These are phyloP conservation scores for Vitis vinifera DNA, from an alignment of 164 flowering plant species.

Conservation along the genomic window DNA sequence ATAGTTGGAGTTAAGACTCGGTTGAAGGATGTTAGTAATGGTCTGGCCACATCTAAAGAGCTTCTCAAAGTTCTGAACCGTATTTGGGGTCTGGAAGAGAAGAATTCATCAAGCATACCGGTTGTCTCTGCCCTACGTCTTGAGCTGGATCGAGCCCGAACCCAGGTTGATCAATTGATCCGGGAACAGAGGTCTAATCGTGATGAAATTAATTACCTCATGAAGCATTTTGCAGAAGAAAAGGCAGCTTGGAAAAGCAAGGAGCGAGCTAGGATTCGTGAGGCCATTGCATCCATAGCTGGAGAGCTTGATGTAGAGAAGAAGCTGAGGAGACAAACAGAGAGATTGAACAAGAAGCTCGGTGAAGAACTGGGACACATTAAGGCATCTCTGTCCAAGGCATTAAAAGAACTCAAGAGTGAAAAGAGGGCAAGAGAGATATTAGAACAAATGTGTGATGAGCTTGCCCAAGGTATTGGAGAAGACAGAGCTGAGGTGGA, in stretches of 20 bases:
- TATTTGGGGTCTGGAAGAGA: slow-evolving; percentile 33
- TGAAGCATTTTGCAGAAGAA: slow-evolving; percentile 50
- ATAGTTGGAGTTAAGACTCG: slow-evolving; percentile 22
- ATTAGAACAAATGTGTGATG: slow-evolving; percentile 70
- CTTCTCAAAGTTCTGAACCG: slow-evolving; percentile 50
- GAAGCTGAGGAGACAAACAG: slow-evolving; percentile 53
- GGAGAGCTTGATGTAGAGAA: slow-evolving; percentile 55
- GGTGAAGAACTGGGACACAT: slow-evolving; percentile 50
- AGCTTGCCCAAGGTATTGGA: slow-evolving; percentile 63
- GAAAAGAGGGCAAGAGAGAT: slow-evolving; percentile 57
- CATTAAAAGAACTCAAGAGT: slow-evolving; percentile 38
- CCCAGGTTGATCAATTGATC: slow-evolving; percentile 39
- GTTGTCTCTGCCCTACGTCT: slow-evolving; percentile 43
- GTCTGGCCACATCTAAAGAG: slow-evolving; percentile 49
- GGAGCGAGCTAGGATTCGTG: slow-evolving; percentile 34
- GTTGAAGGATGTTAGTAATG: slow-evolving; percentile 49
- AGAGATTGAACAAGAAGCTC: slow-evolving; percentile 61
- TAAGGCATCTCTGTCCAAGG: slow-evolving; percentile 26
- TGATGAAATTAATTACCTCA: slow-evolving; percentile 27
- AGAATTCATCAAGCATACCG: slow-evolving; percentile 35
- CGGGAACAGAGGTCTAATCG: slow-evolving; percentile 28
- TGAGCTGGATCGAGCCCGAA: slow-evolving; percentile 50
- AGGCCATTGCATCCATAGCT: slow-evolving; percentile 31
- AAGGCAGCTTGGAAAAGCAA: slow-evolving; percentile 47
- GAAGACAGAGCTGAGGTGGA: slow-evolving; percentile 70